Evolutionary conservation across 805 yeast species (phyloP).

Genomic region (Candida ascalaphidarum): DNA sequence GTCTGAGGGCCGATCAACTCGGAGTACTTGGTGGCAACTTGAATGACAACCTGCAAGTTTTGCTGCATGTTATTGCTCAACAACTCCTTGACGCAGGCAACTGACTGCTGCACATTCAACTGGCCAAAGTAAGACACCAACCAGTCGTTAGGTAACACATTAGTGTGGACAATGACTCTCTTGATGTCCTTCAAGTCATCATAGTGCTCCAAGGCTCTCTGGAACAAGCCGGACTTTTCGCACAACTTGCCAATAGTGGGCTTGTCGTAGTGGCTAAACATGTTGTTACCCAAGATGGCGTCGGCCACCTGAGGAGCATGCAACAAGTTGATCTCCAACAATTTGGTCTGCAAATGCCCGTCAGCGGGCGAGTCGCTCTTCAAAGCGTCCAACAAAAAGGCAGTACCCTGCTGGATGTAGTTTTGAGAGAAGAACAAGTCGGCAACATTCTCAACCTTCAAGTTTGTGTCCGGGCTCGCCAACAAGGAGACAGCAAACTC

Average conservation of each 20-base stretch:
- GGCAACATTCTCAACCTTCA: constrained; percentile 80
- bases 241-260: constrained; percentile 87
- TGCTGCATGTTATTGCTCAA: constrained; percentile 69
- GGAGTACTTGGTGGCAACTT: constrained; percentile 93
- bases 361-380: constrained; percentile 91
- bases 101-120: constrained; percentile 87
- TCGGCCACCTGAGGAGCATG: constrained; percentile 99
- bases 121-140: constrained; percentile 86
- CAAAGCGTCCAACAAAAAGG: constrained; percentile 89
- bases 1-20: constrained; percentile 84
- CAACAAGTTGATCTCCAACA: constrained; percentile 82
- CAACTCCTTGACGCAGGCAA: constrained; percentile 81
- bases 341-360: constrained; percentile 91
- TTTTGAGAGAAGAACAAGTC: constrained; percentile 94
- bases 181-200: constrained; percentile 93
- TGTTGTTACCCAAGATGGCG: constrained; percentile 91
- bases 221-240: constrained; percentile 93
- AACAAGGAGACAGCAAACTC: constrained; percentile 90
- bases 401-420: constrained; percentile 95
- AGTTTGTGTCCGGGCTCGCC: constrained; percentile 46
- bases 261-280: constrained; percentile 93
- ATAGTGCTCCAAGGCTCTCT: constrained; percentile 93
- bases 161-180: constrained; percentile 86
- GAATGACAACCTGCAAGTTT: constrained; percentile 88
- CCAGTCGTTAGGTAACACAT: constrained; percentile 86